Base-by-base conservation (phyloP, 2,329 filamentous ascomycete species). In the Fusarium bulbicola region DNA sequence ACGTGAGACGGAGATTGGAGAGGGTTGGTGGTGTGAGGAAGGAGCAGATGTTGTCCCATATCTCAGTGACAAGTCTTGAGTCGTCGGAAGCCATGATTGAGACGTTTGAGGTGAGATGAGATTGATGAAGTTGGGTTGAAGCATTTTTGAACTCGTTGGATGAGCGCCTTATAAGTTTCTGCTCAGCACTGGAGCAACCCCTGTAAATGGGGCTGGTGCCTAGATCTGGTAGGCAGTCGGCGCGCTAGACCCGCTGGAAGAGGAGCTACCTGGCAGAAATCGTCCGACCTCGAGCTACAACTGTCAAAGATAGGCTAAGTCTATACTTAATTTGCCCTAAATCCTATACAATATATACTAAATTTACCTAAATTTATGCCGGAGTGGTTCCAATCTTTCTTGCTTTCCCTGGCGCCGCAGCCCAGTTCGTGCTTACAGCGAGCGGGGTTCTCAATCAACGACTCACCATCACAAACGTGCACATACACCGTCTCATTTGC, bases 31-130 rank as follows among this genome's bases (percentile, higher is more conserved):
- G 56, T 4, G 61, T 36, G 4, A 74, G 37, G 7, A 36, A 59
- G 1, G 64, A 62, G 4, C 53, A 76, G 3, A 74, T 50, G 4
- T 52, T 43, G 30, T 60, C 30, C 73, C 68, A 75, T 42, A 70
- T 50, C 21, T 75, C 73, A 20, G 45, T 40, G 0, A 30, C 26
- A 4, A 69, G 24, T 16, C 16, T 15, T 8, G 28, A 12, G 1
- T n/a, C 16, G 24, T 3, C 1, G 5, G 36, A 53, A 42, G 10
- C 5, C 66, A 69, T 68, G 11, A 7, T 36, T 18, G 16, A 36
- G 34, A 10, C 24, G 24, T 24, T 36, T 14, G 6, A 57, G 6
- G 0, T 28, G 15, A 36, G 4, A 16, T 2, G 7, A 46, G 24
- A n/a, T 8, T 39, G 34, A 0, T 28, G 12, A 28, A 9, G 18